Evolutionary conservation across 208 protist species (phyloP).

Genomic region (Trypanosoma theileri): DNA sequence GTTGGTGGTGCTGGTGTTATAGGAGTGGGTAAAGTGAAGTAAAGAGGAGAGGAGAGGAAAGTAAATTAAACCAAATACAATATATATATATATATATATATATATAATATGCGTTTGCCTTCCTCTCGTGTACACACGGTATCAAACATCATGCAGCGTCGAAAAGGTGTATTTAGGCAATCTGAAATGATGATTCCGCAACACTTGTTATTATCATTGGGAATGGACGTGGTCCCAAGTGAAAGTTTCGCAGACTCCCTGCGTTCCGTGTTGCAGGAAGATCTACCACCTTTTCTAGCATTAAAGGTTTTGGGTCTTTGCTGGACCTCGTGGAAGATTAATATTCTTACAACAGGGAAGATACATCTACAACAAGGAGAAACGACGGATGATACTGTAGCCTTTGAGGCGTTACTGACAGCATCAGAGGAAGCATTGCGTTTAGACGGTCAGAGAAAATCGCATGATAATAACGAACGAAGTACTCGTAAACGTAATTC

Average conservation of each 20-base stretch:
- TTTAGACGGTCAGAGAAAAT: background rate
- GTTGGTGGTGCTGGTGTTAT: too few relatives aligned
- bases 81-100: background rate
- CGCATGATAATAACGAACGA: background rate
- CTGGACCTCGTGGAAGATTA: constrained; percentile 20
- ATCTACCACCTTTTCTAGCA: constrained; percentile 22
- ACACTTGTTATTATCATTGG: constrained; percentile 5
- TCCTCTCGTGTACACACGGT: constrained; percentile 1
- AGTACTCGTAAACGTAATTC: background rate
- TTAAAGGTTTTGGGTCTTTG: constrained; percentile 19
- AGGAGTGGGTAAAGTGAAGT: too few relatives aligned
- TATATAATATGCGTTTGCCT: constrained; percentile 20
- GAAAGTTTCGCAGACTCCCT: constrained; percentile 8
- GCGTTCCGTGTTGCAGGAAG: background rate
- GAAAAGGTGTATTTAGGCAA: constrained; percentile 1
- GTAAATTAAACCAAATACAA: background rate
- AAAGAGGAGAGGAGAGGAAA: background rate
- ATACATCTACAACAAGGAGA: background rate
- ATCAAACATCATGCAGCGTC: background rate
- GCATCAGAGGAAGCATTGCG: constrained; percentile 15
- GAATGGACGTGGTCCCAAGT: background rate
- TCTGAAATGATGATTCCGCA: background rate
- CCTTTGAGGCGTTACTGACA: constrained; percentile 5
- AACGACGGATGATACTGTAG: background rate
- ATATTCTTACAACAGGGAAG: background rate